These are phyloP conservation scores for Pseudopithomyces chartarum DNA, from an alignment of 2,329 filamentous ascomycete species.

Conservation along the genomic window DNA sequence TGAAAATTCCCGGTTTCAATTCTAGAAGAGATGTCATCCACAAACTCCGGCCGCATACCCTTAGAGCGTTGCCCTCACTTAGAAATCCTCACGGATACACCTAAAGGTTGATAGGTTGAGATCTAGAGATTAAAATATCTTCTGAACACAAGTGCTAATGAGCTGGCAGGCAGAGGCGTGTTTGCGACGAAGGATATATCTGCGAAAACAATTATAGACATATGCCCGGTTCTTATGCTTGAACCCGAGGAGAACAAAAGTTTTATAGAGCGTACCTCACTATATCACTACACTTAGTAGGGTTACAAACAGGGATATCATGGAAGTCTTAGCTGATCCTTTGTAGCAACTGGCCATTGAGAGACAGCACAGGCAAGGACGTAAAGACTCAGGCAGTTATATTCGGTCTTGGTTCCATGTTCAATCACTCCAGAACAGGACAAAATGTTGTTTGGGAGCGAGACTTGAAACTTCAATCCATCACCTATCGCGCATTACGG, in stretches of 20 bases:
- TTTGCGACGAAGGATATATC: conserved; percentile 56
- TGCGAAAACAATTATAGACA: conserved; percentile 56
- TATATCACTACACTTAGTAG: conserved; percentile 64
- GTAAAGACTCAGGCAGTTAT: conserved; percentile 57
- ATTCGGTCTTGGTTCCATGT: conserved; percentile 62
- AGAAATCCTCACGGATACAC: conserved; percentile 53
- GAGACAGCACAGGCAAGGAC: conserved; percentile 26
- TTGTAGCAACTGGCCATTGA: conserved; percentile 50
- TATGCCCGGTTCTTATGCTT: conserved; percentile 58
- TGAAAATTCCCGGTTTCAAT: not conserved
- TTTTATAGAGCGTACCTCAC: conserved; percentile 55
- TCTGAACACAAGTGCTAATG: not conserved
- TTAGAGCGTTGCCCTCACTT: conserved; percentile 51
- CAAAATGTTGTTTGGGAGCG: conserved; percentile 64
- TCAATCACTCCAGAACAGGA: conserved; percentile 58
- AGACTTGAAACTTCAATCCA: conserved; percentile 50
- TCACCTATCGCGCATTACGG: conserved; percentile 57
- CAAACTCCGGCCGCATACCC: conserved; percentile 22
- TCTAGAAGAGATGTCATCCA: not conserved
- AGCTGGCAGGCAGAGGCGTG: conserved; percentile 55
- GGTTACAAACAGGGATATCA: conserved; percentile 8
- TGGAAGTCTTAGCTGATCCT: no score
- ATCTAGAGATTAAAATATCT: not conserved
- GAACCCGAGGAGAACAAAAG: conserved; percentile 53
- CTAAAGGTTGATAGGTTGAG: conserved; percentile 51